Conservation (phyloP, 2,329 filamentous ascomycete genomes). For the Colletotrichum cuscutae region DNA sequence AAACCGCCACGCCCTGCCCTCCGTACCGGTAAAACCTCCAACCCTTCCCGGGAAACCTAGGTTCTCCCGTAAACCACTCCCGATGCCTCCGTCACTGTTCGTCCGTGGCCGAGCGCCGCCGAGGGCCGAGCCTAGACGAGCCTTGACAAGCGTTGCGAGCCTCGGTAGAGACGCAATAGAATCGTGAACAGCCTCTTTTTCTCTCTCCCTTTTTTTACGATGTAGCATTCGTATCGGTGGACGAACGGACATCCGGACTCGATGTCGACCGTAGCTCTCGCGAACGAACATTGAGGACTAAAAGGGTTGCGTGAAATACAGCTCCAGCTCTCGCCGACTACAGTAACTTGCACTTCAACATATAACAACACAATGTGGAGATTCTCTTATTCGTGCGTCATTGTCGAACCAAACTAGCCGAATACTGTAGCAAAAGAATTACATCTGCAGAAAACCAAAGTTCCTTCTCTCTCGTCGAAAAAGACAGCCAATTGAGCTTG, state of each 20-base stretch:
- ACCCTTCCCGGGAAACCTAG: not conserved
- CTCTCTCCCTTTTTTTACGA: not conserved
- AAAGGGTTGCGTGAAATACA: not conserved
- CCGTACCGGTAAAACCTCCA: no score
- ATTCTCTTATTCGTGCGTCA: slow-evolving; percentile 26
- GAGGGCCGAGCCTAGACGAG: not conserved
- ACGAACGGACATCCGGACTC: not conserved
- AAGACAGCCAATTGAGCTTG: not conserved
- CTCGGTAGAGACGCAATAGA: not conserved
- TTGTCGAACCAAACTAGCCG: slow-evolving; percentile 6
- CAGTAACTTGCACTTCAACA: not conserved
- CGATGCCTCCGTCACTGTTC: not conserved
- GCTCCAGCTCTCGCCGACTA: not conserved
- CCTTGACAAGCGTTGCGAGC: no score
- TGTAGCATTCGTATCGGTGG: not conserved
- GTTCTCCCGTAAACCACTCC: not conserved
- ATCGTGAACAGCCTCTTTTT: not conserved
- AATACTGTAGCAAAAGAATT: slow-evolving; percentile 23
- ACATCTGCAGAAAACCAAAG: slow-evolving; percentile 6
- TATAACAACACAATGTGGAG: slow-evolving; percentile 23
- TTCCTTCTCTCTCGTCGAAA: not conserved
- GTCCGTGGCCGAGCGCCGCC: not conserved
- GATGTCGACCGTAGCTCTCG: not conserved
- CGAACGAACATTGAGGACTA: no score
- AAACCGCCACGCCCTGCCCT: not conserved